Percentiles rank a stretch among this genome's conserved stretches.
Conservation (phyloP, 371 early-diverging fungal species). For the Actinomucor elegans region DNA sequence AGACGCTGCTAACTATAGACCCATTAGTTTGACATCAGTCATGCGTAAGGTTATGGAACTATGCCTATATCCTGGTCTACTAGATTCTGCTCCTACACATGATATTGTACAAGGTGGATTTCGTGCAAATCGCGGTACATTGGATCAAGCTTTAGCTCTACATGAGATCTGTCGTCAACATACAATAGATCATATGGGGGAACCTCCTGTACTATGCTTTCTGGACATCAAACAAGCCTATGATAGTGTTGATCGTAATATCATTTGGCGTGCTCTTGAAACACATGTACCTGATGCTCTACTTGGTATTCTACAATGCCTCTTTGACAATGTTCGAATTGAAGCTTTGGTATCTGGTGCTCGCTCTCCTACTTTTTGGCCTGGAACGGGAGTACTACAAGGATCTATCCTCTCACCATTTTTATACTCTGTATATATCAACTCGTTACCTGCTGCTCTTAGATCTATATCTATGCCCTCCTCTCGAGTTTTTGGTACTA, state of each 20-base stretch:
- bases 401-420: too few relatives aligned
- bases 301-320: too few relatives aligned
- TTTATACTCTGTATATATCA: too few relatives aligned
- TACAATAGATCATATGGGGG: too few relatives aligned
- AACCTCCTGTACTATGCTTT: conserved; percentile 11
- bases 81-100: background rate
- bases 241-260: conserved; percentile 19
- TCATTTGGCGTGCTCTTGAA: too few relatives aligned
- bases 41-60: background rate
- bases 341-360: too few relatives aligned
- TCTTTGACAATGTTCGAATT: too few relatives aligned
- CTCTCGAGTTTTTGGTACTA: too few relatives aligned
- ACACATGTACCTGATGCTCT: too few relatives aligned
- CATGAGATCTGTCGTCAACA: background rate
- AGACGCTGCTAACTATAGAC: conserved; percentile 19
- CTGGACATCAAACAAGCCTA: conserved; percentile 22
- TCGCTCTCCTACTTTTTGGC: background rate
- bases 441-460: too few relatives aligned
- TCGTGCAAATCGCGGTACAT: conserved; percentile 17
- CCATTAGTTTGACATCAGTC: conserved; percentile 20
- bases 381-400: too few relatives aligned
- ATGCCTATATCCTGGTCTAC: background rate
- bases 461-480: too few relatives aligned
- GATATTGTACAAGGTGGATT: conserved; percentile 40
- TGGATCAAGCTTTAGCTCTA: conserved; percentile 11